Evolutionary conservation across 2,329 filamentous ascomycete genomes (phyloP).

Genomic region (Colletotrichum horii): DNA sequence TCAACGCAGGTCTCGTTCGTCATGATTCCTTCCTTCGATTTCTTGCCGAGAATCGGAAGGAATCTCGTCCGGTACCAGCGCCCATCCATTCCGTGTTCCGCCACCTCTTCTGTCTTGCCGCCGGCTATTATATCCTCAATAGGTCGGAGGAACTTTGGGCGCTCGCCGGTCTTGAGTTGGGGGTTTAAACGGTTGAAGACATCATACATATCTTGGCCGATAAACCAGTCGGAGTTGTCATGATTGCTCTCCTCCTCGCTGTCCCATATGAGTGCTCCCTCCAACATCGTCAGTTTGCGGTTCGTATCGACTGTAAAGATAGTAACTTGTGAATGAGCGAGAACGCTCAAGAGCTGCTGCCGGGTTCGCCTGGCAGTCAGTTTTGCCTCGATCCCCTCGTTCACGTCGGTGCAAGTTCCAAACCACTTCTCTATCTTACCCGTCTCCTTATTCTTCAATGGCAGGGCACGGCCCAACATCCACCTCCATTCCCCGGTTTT

Average conservation of each 20-base stretch:
- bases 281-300: conserved; percentile 69
- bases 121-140: conserved; percentile 72
- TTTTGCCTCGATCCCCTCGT: conserved; percentile 74
- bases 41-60: conserved; percentile 67
- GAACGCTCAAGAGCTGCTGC: conserved; percentile 75
- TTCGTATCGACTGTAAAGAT: conserved; percentile 74
- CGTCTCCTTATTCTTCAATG: conserved; percentile 68
- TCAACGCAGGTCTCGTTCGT: conserved; percentile 59
- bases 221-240: conserved; percentile 50
- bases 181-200: conserved; percentile 62
- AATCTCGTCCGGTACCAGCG: conserved; percentile 77
- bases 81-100: conserved; percentile 64
- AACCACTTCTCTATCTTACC: conserved; percentile 81
- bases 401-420: conserved; percentile 81
- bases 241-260: conserved; percentile 32
- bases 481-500: conserved; percentile 76
- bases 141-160: conserved; percentile 57
- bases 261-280: conserved; percentile 68
- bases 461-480: conserved; percentile 77
- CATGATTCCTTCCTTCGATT: conserved; percentile 54
- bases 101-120: conserved; percentile 61
- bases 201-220: conserved; percentile 68
- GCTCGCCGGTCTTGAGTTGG: conserved; percentile 46
- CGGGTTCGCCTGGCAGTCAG: conserved; percentile 68
- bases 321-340: conserved; percentile 76